Percentiles rank a stretch among this genome's conserved stretches.
Evolutionary conservation across 495 filamentous ascomycete genomes (phyloP).

Genomic region (Xylaria acuta): DNA sequence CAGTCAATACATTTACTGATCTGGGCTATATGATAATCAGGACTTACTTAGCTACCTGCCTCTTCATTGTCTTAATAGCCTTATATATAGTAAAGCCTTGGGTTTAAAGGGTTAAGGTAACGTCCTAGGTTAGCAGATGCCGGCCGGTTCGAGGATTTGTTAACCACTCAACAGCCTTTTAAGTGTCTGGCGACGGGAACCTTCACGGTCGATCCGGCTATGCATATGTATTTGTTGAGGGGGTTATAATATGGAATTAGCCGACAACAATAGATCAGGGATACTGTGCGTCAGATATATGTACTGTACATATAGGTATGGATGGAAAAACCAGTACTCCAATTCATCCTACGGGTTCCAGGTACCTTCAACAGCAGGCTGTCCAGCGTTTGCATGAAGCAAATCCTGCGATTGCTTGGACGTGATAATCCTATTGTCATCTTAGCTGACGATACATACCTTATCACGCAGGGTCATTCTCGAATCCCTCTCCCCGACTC

Average conservation of each 20-base stretch:
- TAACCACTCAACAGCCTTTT: no score
- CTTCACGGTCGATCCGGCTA: no score
- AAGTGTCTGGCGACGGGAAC: no score
- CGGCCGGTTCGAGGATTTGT: no score
- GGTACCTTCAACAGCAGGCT: not conserved
- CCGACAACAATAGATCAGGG: not conserved
- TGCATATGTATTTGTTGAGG: slow-evolving; percentile 1
- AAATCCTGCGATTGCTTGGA: not conserved
- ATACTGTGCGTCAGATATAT: not conserved
- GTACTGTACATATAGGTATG: no score
- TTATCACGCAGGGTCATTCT: not conserved
- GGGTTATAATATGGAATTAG: not conserved
- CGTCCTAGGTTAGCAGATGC: no score
- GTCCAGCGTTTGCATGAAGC: not conserved
- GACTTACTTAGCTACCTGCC: not conserved
- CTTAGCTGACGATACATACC: not conserved
- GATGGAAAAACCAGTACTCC: not conserved
- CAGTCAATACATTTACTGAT: no score
- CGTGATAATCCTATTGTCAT: not conserved
- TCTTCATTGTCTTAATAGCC: not conserved
- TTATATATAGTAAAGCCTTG: not conserved
- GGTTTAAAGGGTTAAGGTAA: no score
- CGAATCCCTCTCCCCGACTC: not conserved
- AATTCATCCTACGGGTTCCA: not conserved
- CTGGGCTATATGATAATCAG: not conserved